A percentile compares a stretch with the other conserved stretches of the same genome.
These are phyloP conservation scores for Lecanicillium sp. DNA, from an alignment of 2,329 filamentous ascomycete species.

Conservation along the genomic window DNA sequence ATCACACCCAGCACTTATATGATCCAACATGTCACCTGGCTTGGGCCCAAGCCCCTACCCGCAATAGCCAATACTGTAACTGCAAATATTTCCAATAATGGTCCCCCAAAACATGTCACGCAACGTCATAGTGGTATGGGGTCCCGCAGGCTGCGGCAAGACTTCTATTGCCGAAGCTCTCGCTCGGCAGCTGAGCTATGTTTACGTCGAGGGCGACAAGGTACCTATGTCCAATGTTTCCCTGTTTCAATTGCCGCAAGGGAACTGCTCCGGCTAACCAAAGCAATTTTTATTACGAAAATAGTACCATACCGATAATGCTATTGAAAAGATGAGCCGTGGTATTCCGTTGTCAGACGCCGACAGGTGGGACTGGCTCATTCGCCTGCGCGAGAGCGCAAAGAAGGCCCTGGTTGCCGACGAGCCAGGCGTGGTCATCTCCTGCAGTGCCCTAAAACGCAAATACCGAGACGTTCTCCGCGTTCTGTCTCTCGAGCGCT, in stretches of 20 bases:
- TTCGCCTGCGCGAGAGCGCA: slow-evolving; percentile 35
- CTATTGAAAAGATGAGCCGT: slow-evolving; percentile 57
- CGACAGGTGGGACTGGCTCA: slow-evolving; percentile 66
- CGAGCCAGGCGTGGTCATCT: slow-evolving; percentile 41
- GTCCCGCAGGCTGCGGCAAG: slow-evolving; percentile 8
- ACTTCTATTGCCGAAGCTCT: slow-evolving; percentile 5
- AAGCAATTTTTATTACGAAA: too few relatives aligned
- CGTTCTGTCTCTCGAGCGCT: slow-evolving; percentile 40
- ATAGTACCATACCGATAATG: slow-evolving; percentile 45
- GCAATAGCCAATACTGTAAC: too few relatives aligned
- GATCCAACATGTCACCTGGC: background rate
- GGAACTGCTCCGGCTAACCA: background rate
- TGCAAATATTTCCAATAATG: too few relatives aligned
- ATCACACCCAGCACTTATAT: slow-evolving; percentile 6
- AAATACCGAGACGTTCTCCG: slow-evolving; percentile 60
- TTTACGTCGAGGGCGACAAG: slow-evolving; percentile 47
- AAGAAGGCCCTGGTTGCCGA: slow-evolving; percentile 11
- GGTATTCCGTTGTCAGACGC: slow-evolving; percentile 58
- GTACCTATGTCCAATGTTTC: slow-evolving; percentile 25
- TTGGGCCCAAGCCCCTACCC: too few relatives aligned
- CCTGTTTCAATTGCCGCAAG: background rate
- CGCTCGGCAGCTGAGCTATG: slow-evolving; percentile 2
- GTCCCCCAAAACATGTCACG: background rate
- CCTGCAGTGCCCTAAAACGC: slow-evolving; percentile 61
- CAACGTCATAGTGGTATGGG: slow-evolving; percentile 7